phyloP scores from a whole-genome alignment of 257 asterid species.

The Primulina tabacum region DNA sequence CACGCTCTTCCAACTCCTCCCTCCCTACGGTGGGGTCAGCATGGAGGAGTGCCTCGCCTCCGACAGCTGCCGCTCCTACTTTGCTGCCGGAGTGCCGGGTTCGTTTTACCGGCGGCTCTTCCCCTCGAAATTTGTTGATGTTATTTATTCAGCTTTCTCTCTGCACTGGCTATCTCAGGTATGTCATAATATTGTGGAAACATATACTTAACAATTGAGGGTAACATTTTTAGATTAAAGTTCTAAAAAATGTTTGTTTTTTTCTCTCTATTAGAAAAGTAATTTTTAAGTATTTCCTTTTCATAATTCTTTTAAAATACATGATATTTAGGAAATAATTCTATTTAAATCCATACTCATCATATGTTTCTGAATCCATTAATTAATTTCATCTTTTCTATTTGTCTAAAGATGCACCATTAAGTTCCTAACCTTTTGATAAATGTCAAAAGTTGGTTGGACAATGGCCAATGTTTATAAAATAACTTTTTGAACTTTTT shows the following conservation, averaged over 20 bases:
- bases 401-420: neutral
- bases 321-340: no score
- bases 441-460: constrained; percentile 23
- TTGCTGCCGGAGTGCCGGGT: constrained; percentile 95
- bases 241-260: no score
- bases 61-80: constrained; percentile 69
- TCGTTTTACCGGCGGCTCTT: constrained; percentile 85
- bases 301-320: no score
- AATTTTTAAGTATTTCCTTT: no score
- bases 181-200: neutral
- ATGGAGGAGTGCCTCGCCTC: constrained; percentile 92
- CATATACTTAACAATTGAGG: no score
- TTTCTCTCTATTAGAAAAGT: no score
- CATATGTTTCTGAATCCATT: no score
- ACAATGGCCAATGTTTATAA: constrained; percentile 12
- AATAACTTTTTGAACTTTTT: constrained; percentile 20
- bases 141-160: constrained; percentile 86
- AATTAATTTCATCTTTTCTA: neutral
- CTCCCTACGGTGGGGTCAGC: constrained; percentile 66
- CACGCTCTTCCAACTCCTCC: constrained; percentile 80
- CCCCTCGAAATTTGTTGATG: constrained; percentile 67
- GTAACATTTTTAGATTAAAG: no score
- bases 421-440: constrained; percentile 6
- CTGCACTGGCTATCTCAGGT: constrained; percentile 99
- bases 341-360: no score